phyloP scores from a whole-genome alignment of 2,329 filamentous ascomycete species.

The Pseudogymnoascus sp. region DNA sequence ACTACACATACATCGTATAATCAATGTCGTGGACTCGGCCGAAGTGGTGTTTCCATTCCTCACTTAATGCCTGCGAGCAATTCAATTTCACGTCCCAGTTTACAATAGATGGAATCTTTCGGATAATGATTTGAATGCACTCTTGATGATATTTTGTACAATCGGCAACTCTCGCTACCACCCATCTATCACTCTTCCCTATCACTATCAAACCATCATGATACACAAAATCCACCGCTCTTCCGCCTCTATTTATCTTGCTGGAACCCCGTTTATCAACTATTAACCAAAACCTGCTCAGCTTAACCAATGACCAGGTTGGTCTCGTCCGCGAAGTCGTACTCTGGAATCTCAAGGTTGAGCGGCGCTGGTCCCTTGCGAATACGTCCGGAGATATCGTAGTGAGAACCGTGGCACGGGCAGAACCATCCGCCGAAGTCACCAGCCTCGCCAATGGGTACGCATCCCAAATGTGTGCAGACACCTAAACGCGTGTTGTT shows the following conservation, averaged over 20 bases:
- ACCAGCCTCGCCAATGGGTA: slow-evolving; percentile 96
- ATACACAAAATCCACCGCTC: slow-evolving; percentile 13
- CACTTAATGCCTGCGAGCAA: not conserved
- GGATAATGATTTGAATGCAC: slow-evolving; percentile 8
- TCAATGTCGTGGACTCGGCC: not conserved
- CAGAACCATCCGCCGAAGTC: slow-evolving; percentile 99
- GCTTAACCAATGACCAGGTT: slow-evolving; percentile 87
- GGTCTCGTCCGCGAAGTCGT: slow-evolving; percentile 87
- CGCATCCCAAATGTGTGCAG: slow-evolving; percentile 98
- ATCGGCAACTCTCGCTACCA: slow-evolving; percentile 10
- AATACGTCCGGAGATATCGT: slow-evolving; percentile 98
- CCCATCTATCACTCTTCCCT: slow-evolving; percentile 10
- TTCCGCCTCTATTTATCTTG: slow-evolving; percentile 28
- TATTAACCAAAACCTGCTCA: slow-evolving; percentile 7
- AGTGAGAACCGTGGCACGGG: slow-evolving; percentile 99
- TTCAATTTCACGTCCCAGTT: not conserved
- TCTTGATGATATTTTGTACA: slow-evolving; percentile 13
- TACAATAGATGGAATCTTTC: not conserved
- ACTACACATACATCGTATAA: not conserved
- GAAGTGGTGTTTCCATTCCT: not conserved
- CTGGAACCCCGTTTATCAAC: slow-evolving; percentile 13
- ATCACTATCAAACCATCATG: slow-evolving; percentile 12
- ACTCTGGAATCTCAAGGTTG: slow-evolving; percentile 89
- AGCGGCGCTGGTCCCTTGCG: slow-evolving; percentile 94
- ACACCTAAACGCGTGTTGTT: slow-evolving; percentile 53